Base-by-base conservation (phyloP, 148 eudicot species). In the Diospyros kaki region DNA sequence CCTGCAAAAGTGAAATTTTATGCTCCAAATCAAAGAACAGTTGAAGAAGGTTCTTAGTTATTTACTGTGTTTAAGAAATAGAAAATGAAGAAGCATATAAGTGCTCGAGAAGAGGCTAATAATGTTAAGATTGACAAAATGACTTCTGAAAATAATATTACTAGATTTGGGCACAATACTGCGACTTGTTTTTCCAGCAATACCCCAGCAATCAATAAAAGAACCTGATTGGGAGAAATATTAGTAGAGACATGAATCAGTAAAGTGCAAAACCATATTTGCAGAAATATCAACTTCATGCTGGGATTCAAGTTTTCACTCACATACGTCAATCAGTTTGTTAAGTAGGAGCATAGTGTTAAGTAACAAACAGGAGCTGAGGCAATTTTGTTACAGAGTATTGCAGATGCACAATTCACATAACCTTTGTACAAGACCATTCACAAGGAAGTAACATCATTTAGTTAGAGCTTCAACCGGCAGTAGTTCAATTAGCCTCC, bases 111-210 rank as follows among this genome's bases (percentile, higher is more conserved):
- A 64, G 48, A 60, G 50, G 41, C 9, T 53, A 45, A 41, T 9
- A 69, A 69, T 64, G 40, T 66, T 61, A 73, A 69, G 1, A 18
- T 58, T 63, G 60, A 46, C 46, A 69, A 28, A 10, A 58, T n/a
- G 38, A 76, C 39, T 18, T 66, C n/a, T 10, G n/a, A 56, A 56
- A 74, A 71, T 13, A 73, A 52, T 40, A 64, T 73, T 79, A 94
- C 98, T 97, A 91, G 84, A 83, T 95, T 95, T 72, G 90, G 91
- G 80, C 93, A 88, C 59, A 86, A 75, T 5, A 95, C 81, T 2
- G 89, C 84, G 72, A 95, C 86, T 89, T 95, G 99, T 77, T 93
- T 95, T 75, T 95, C 99, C 77, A 93, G 85, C 76, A 95, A 79
- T n/a, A 93, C 96, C 73, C 91, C 97, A 11, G 98, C 73, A 69